Conservation (phyloP, 805 yeast genomes). For the Torulaspora franciscae region DNA sequence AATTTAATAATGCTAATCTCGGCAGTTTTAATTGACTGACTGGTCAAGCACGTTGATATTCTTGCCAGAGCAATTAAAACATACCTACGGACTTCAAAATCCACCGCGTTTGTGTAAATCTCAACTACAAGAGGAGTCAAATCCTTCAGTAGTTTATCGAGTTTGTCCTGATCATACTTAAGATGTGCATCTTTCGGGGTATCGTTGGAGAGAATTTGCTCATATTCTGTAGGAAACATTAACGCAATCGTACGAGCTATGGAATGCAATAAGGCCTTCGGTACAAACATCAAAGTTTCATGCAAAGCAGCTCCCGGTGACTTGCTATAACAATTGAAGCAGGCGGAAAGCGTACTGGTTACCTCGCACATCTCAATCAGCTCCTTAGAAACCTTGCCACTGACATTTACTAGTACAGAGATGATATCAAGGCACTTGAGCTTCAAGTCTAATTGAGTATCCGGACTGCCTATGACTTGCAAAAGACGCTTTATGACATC, state of each 20-base stretch:
- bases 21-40: conserved; percentile 34
- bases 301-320: conserved; percentile 41
- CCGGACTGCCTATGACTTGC: conserved; percentile 28
- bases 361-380: conserved; percentile 48
- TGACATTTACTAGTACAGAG: conserved; percentile 42
- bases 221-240: conserved; percentile 48
- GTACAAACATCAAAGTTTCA: conserved; percentile 69
- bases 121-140: conserved; percentile 52
- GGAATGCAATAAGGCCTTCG: conserved; percentile 56
- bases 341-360: conserved; percentile 44
- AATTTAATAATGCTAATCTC: conserved; percentile 41
- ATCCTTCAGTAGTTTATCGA: conserved; percentile 39
- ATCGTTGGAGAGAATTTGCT: conserved; percentile 27
- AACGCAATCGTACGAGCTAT: conserved; percentile 53
- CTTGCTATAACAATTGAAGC: conserved; percentile 50
- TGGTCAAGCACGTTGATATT: conserved; percentile 41
- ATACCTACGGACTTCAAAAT: conserved; percentile 55
- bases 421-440: conserved; percentile 39
- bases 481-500: conserved; percentile 36
- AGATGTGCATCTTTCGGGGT: conserved; percentile 24
- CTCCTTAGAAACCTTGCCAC: conserved; percentile 39
- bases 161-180: conserved; percentile 25
- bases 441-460: conserved; percentile 32
- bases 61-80: conserved; percentile 52
- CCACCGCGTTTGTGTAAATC: conserved; percentile 69